Conservation (phyloP, 208 protist genomes). For the Endotrypanum monterogeii region DNA sequence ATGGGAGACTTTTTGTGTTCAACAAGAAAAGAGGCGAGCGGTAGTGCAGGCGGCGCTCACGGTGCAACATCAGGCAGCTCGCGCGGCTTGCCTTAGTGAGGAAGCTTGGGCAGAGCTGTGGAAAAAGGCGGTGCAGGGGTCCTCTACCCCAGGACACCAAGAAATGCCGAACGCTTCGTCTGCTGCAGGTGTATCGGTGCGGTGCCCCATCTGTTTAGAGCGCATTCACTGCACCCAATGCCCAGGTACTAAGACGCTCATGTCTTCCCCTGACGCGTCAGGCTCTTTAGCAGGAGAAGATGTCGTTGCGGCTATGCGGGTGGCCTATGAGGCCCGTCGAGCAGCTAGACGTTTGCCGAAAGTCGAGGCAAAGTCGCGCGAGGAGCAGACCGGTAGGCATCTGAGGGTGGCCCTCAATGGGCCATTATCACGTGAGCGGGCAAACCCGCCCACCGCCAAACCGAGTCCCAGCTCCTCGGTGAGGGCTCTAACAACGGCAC, state of each 20-base stretch:
- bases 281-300: background rate
- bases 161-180: background rate
- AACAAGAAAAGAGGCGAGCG: conserved; percentile 40
- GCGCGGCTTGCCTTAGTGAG: conserved; percentile 53
- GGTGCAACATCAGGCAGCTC: conserved; percentile 50
- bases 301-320: conserved; percentile 16
- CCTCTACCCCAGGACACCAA: background rate
- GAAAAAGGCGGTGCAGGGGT: conserved; percentile 5
- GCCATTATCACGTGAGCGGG: background rate
- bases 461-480: background rate
- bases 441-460: background rate
- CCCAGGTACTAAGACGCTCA: background rate
- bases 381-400: background rate
- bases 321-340: conserved; percentile 21
- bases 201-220: conserved; percentile 67
- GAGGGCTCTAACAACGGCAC: background rate
- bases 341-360: background rate
- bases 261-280: background rate
- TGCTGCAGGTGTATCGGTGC: background rate
- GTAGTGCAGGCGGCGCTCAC: conserved; percentile 41
- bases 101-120: conserved; percentile 52
- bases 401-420: background rate
- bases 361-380: background rate
- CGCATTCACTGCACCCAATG: conserved; percentile 25
- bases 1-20: conserved; percentile 52